Conservation (phyloP, 1,284 basidiomycete species). For the Cryptococcus sp. region DNA sequence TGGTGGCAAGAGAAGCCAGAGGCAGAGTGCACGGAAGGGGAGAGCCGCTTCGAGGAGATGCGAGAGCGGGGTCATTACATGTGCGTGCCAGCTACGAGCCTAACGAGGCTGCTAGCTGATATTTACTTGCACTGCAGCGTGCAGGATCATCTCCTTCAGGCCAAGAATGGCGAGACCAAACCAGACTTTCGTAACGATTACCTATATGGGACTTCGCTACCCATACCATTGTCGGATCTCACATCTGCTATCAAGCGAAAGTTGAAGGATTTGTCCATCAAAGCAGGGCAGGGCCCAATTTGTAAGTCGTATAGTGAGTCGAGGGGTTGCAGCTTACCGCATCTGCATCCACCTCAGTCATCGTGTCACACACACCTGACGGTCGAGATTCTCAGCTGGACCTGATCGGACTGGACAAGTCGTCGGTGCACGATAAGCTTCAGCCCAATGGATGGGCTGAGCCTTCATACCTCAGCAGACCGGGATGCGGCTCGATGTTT, state of each 20-base stretch:
- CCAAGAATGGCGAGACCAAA: conserved; percentile 27
- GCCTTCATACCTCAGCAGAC: conserved; percentile 24
- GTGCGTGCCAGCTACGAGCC: conserved; percentile 27
- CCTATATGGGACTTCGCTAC: conserved; percentile 35
- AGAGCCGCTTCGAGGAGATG: conserved; percentile 28
- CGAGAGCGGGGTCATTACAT: conserved; percentile 44
- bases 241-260: conserved; percentile 24
- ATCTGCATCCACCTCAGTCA: conserved; percentile 20
- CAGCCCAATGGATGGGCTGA: conserved; percentile 24
- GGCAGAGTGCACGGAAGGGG: conserved; percentile 3
- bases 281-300: conserved; percentile 37
- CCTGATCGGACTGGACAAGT: conserved; percentile 13
- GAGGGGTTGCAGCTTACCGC: too few relatives aligned
- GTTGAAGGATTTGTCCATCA: conserved; percentile 29
- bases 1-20: conserved; percentile 34
- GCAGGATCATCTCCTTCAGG: conserved; percentile 36
- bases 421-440: conserved; percentile 11
- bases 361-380: conserved; percentile 36
- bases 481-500: conserved; percentile 29
- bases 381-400: conserved; percentile 19
- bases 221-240: conserved; percentile 21
- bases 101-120: neutral
- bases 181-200: conserved; percentile 30
- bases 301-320: conserved; percentile 25
- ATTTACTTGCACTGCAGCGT: conserved; percentile 23